These are phyloP conservation scores for Volvox carteri DNA, from an alignment of 163 green algal species.

Conservation along the genomic window DNA sequence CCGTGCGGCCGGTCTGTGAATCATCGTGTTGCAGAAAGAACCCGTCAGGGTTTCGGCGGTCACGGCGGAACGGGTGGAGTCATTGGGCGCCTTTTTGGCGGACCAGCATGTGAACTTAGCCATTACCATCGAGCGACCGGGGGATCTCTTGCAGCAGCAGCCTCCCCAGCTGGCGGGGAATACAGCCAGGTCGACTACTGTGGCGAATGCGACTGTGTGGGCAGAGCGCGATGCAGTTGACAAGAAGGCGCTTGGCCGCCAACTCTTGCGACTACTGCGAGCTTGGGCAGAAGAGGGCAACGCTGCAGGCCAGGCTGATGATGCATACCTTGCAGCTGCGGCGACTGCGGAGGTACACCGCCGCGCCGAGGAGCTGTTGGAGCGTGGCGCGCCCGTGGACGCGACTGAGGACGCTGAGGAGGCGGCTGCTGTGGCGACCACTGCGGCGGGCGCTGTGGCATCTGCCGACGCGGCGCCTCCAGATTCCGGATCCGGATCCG, in stretches of 20 bases:
- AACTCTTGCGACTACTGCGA: slow-evolving; percentile 17
- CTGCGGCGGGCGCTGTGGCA: too few species aligned
- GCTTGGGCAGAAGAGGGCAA: background rate
- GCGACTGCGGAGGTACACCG: slow-evolving; percentile 2
- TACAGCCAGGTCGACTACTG: too few species aligned
- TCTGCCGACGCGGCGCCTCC: too few species aligned
- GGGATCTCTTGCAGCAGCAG: background rate
- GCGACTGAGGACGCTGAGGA: background rate
- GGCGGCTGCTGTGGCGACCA: too few species aligned
- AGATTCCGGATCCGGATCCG: too few species aligned
- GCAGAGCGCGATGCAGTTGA: background rate
- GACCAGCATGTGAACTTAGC: background rate
- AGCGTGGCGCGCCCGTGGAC: background rate
- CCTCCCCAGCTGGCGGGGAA: too few species aligned
- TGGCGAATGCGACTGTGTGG: too few species aligned
- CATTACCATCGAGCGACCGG: too few species aligned
- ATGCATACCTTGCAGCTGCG: background rate
- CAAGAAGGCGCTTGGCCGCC: background rate
- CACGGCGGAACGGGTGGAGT: slow-evolving; percentile 12
- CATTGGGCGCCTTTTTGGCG: slow-evolving; percentile 18
- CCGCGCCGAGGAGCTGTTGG: background rate
- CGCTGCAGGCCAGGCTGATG: background rate
- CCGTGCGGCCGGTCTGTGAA: too few species aligned
- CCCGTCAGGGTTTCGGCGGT: too few species aligned
- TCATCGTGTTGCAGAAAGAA: too few species aligned